Evolutionary conservation across 75 land plant species (phyloP).

Genomic region (Sequoia sempervirens): DNA sequence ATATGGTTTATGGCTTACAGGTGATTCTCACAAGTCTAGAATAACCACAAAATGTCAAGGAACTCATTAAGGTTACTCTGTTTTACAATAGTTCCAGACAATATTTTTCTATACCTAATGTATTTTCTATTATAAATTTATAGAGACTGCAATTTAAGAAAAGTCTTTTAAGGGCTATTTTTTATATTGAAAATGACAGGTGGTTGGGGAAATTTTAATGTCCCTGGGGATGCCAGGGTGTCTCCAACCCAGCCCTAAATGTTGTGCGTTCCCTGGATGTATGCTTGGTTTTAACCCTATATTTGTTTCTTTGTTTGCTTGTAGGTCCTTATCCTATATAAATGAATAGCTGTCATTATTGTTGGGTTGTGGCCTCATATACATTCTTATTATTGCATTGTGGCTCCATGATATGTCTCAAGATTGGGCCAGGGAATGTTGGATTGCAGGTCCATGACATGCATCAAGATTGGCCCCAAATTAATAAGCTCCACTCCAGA

Average conservation of each 20-base stretch:
- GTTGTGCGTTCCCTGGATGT: too few relatives aligned
- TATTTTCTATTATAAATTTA: not conserved
- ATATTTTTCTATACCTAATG: not conserved
- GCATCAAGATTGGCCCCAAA: not conserved
- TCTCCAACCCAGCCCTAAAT: too few relatives aligned
- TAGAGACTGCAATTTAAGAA: not conserved
- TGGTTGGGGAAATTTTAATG: too few relatives aligned
- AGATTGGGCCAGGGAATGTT: not conserved
- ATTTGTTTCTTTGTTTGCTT: not conserved
- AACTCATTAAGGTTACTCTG: not conserved
- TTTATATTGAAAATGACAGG: too few relatives aligned
- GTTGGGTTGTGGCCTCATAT: not conserved
- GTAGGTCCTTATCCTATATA: too few relatives aligned
- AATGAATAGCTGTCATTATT: not conserved
- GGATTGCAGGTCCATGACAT: not conserved
- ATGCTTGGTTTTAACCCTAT: too few relatives aligned
- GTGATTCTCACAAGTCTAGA: not conserved
- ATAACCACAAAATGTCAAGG: not conserved
- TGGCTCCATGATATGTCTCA: not conserved
- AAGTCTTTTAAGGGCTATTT: not conserved
- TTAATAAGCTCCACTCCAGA: not conserved
- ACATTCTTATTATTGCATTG: not conserved
- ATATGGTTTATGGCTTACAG: not conserved
- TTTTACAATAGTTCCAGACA: not conserved
- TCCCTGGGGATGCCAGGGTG: too few relatives aligned